Evolutionary conservation across 768 basidiomycete genomes (phyloP).

Genomic region (Mycena indigotica): DNA sequence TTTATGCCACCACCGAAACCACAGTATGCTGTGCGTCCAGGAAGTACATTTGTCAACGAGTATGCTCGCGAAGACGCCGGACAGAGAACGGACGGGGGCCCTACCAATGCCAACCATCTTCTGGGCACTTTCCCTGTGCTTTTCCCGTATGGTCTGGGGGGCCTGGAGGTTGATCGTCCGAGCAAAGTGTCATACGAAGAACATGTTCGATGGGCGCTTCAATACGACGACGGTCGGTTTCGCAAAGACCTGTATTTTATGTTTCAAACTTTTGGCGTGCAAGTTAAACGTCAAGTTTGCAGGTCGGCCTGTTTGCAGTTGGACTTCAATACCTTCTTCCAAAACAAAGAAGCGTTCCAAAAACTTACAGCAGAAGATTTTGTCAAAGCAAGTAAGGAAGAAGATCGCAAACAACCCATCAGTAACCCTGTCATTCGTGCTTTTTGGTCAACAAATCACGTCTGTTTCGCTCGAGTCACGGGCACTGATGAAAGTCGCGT

Average conservation of each 20-base stretch:
- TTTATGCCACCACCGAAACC: constrained; percentile 19
- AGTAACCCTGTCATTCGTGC: background rate
- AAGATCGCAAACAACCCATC: too few relatives aligned
- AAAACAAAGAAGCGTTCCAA: background rate
- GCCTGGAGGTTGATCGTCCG: too few relatives aligned
- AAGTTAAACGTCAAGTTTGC: background rate
- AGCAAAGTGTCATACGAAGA: too few relatives aligned
- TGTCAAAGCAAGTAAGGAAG: background rate
- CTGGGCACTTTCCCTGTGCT: constrained; percentile 28
- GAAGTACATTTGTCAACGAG: constrained; percentile 18
- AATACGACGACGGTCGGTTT: too few relatives aligned
- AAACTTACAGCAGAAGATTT: background rate
- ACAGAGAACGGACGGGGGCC: background rate
- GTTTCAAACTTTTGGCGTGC: background rate
- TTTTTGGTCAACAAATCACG: background rate
- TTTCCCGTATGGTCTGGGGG: constrained; percentile 37
- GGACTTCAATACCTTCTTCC: too few relatives aligned
- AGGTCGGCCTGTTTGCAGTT: background rate
- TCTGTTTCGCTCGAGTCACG: background rate
- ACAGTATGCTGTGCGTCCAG: constrained; percentile 30
- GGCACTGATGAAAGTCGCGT: too few relatives aligned
- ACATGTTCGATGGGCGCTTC: too few relatives aligned
- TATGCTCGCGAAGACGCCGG: constrained; percentile 7
- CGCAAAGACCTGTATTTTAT: constrained; percentile 13
- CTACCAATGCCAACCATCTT: constrained; percentile 22